Conservation (phyloP, 176 grass and related monocot genomes). For the Aegilops speltoides region DNA sequence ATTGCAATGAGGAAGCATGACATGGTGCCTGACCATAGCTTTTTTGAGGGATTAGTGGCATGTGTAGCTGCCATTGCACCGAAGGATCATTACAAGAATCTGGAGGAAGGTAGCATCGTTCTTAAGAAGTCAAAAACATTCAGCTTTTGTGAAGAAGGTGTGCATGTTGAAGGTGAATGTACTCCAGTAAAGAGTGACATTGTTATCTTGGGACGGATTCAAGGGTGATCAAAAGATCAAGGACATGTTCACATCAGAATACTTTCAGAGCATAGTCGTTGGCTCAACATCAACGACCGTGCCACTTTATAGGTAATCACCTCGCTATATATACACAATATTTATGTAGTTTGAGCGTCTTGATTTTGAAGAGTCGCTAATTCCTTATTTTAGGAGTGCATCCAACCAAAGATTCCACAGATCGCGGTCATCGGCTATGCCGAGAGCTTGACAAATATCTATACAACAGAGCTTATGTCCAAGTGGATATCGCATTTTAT, state of each 20-base stretch:
- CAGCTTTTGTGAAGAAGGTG: slow-evolving; percentile 47
- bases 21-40: slow-evolving; percentile 56
- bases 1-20: slow-evolving; percentile 49
- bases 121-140: slow-evolving; percentile 55
- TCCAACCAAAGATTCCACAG: slow-evolving; percentile 66
- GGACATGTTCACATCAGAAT: slow-evolving; percentile 52
- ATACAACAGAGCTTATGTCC: slow-evolving; percentile 47
- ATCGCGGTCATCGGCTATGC: slow-evolving; percentile 52
- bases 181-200: slow-evolving; percentile 35
- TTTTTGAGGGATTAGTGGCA: slow-evolving; percentile 35
- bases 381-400: slow-evolving; percentile 38
- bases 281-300: slow-evolving; percentile 41
- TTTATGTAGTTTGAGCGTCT: not conserved
- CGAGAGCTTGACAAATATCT: slow-evolving; percentile 59
- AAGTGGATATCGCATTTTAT: slow-evolving; percentile 59
- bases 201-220: slow-evolving; percentile 54
- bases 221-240: slow-evolving; percentile 62
- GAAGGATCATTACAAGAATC: slow-evolving; percentile 45
- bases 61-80: slow-evolving; percentile 44
- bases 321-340: not conserved
- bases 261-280: slow-evolving; percentile 34
- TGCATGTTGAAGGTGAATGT: slow-evolving; percentile 41
- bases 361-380: not conserved
- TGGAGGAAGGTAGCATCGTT: slow-evolving; percentile 63
- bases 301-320: slow-evolving; percentile 48